These are phyloP conservation scores for Hypoxylon sp. DNA, from an alignment of 2,329 filamentous ascomycete genomes.

Conservation along the genomic window DNA sequence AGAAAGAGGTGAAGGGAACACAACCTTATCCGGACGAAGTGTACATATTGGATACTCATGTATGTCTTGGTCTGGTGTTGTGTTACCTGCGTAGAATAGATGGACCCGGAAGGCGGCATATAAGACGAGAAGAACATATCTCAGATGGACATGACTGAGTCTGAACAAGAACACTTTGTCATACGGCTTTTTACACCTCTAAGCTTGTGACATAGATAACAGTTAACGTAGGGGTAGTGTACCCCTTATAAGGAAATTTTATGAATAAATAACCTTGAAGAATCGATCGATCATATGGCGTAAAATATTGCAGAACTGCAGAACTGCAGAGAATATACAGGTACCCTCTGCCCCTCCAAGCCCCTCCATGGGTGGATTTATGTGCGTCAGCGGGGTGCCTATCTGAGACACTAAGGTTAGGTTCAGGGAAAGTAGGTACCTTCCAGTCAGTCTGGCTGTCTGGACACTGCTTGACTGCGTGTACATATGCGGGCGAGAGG, in stretches of 20 bases:
- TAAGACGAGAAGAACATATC: not conserved
- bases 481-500: not conserved
- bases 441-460: slow-evolving; percentile 1
- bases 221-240: not conserved
- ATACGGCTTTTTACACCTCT: not conserved
- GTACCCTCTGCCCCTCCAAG: slow-evolving; percentile 27
- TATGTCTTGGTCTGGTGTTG: not conserved
- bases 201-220: not conserved
- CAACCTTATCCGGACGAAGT: slow-evolving; percentile 17
- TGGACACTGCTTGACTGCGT: slow-evolving; percentile 9
- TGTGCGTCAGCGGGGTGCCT: slow-evolving; percentile 36
- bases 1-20: not conserved
- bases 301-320: not conserved
- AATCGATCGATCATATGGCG: slow-evolving; percentile 1
- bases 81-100: slow-evolving; percentile 2
- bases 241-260: not conserved
- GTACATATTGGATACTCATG: slow-evolving; percentile 5
- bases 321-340: not conserved
- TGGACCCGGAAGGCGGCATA: not conserved
- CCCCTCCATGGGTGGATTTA: slow-evolving; percentile 34
- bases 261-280: not conserved
- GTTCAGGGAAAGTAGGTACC: slow-evolving; percentile 16
- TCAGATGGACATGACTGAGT: not conserved
- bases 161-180: not conserved
- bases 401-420: slow-evolving; percentile 32